These are phyloP conservation scores for Schwanniomyces occidentalis DNA, from an alignment of 805 yeast genomes.

Conservation along the genomic window DNA sequence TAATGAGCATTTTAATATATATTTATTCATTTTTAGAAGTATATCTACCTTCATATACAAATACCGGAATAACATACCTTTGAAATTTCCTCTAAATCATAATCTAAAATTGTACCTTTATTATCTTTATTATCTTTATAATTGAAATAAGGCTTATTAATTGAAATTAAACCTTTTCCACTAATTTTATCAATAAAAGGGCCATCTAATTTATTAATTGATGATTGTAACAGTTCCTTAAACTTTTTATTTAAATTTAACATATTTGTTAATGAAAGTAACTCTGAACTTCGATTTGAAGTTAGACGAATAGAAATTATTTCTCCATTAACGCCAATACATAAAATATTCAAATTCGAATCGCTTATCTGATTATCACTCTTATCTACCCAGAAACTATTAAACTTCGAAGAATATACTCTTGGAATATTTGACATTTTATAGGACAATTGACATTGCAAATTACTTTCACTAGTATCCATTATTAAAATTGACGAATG, in stretches of 20 bases:
- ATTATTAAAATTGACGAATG: slow-evolving; percentile 32
- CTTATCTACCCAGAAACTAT: slow-evolving; percentile 18
- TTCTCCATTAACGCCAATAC: slow-evolving; percentile 42
- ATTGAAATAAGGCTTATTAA: slow-evolving; percentile 38
- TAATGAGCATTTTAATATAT: too few species aligned
- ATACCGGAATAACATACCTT: slow-evolving; percentile 4
- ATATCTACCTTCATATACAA: slow-evolving; percentile 5
- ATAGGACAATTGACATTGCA: slow-evolving; percentile 12
- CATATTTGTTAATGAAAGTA: slow-evolving; percentile 11
- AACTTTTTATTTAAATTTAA: slow-evolving; percentile 9
- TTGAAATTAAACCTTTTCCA: slow-evolving; percentile 39
- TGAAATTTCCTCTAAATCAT: slow-evolving; percentile 31
- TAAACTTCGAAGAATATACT: slow-evolving; percentile 24
- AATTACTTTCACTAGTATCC: slow-evolving; percentile 11
- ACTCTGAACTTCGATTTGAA: slow-evolving; percentile 12
- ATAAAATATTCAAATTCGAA: slow-evolving; percentile 13
- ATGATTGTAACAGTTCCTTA: slow-evolving; percentile 12
- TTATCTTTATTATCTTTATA: slow-evolving; percentile 22
- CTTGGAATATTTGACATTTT: slow-evolving; percentile 34
- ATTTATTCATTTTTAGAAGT: too few species aligned
- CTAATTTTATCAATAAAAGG: slow-evolving; percentile 39
- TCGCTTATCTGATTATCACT: slow-evolving; percentile 5
- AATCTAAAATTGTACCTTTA: slow-evolving; percentile 28
- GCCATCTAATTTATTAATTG: slow-evolving; percentile 23
- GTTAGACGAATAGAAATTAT: slow-evolving; percentile 20